Conservation (phyloP, 306 rosid species). For the Begonia masoniana region DNA sequence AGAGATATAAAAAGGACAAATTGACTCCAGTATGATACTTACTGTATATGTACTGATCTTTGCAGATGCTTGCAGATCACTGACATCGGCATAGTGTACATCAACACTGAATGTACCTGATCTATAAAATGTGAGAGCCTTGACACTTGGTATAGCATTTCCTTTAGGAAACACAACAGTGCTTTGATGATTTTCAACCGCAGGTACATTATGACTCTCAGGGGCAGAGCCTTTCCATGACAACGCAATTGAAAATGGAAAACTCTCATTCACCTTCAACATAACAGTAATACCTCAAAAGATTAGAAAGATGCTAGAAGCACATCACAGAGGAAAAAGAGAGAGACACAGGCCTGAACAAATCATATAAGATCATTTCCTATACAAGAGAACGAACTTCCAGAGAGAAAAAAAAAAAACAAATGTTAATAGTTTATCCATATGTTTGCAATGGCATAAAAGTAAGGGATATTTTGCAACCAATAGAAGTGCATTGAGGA, state of each 20-base stretch:
- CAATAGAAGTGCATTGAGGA: not conserved
- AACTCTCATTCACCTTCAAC: constrained; percentile 68
- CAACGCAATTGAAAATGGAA: constrained; percentile 62
- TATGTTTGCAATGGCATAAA: no score
- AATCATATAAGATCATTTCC: no score
- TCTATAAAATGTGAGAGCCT: constrained; percentile 63
- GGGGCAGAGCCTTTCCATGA: constrained; percentile 74
- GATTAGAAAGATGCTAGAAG: no score
- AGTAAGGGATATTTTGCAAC: not conserved
- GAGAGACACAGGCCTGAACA: no score
- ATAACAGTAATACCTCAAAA: not conserved
- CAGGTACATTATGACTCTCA: constrained; percentile 45
- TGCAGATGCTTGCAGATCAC: constrained; percentile 45
- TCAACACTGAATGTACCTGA: constrained; percentile 64
- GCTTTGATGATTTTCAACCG: constrained; percentile 36
- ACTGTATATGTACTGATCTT: constrained; percentile 79
- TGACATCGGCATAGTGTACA: constrained; percentile 47
- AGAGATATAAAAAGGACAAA: no score
- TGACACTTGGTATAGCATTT: constrained; percentile 60
- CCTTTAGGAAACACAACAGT: constrained; percentile 77
- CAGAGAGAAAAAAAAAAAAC: no score
- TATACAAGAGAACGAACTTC: no score
- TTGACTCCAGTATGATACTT: constrained; percentile 8
- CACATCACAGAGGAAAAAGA: no score
- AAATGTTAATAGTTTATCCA: no score